These are phyloP conservation scores for Microcyclosporella mali DNA, from an alignment of 2,329 filamentous ascomycete species.

Conservation along the genomic window DNA sequence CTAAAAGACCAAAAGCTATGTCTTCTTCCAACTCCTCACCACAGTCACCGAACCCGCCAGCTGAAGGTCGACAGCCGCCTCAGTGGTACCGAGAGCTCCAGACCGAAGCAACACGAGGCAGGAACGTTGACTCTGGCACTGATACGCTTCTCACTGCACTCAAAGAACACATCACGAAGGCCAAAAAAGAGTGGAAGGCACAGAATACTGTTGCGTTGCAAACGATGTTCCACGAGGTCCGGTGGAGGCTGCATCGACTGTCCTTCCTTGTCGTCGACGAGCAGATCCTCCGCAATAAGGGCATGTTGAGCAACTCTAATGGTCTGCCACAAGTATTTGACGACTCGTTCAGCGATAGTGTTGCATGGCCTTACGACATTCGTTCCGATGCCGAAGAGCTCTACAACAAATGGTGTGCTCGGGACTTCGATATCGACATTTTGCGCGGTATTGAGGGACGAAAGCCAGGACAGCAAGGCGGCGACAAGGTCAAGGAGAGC, in stretches of 20 bases:
- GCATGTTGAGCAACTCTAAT: slow-evolving; percentile 32
- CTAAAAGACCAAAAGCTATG: neutral
- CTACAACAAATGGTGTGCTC: slow-evolving; percentile 40
- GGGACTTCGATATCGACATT: slow-evolving; percentile 41
- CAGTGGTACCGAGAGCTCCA: slow-evolving; percentile 15
- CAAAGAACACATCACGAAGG: slow-evolving; percentile 1
- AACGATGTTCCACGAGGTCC: slow-evolving; percentile 28
- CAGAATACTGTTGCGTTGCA: neutral
- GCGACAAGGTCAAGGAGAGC: slow-evolving; percentile 20
- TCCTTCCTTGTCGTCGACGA: slow-evolving; percentile 33
- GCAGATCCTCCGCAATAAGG: slow-evolving; percentile 29
- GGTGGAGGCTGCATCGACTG: slow-evolving; percentile 35
- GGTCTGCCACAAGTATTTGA: slow-evolving; percentile 41
- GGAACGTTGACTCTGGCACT: neutral
- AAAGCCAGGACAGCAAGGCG: slow-evolving; percentile 18
- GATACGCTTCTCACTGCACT: neutral
- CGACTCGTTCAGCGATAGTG: slow-evolving; percentile 10
- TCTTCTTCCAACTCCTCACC: neutral
- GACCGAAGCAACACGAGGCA: too few species aligned
- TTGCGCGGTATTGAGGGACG: slow-evolving; percentile 38
- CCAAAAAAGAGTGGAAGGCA: neutral
- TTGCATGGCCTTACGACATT: slow-evolving; percentile 42
- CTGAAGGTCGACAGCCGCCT: slow-evolving; percentile 8
- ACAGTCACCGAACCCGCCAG: slow-evolving; percentile 3
- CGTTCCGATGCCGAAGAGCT: slow-evolving; percentile 43